Conservation (phyloP, 1,139 yeast species). For the Hemisphaericaspora xylanilytica region DNA sequence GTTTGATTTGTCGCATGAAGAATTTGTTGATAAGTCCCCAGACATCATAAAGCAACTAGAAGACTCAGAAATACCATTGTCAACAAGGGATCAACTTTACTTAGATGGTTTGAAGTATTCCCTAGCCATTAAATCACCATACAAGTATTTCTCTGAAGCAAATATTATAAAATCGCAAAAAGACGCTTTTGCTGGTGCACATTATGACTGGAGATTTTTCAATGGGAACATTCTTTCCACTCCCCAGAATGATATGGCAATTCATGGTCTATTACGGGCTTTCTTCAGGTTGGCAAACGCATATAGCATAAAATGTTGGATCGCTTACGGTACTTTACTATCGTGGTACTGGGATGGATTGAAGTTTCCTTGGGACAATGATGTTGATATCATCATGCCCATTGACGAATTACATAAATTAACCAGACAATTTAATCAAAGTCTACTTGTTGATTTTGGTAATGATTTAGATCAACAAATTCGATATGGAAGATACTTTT, state of each 20-base stretch:
- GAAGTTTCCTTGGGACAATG: constrained; percentile 55
- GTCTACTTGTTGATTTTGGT: constrained; percentile 38
- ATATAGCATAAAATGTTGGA: constrained; percentile 34
- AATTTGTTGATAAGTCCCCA: constrained; percentile 22
- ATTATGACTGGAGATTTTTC: constrained; percentile 49
- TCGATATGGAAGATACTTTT: constrained; percentile 36
- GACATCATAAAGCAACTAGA: constrained; percentile 14
- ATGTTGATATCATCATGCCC: constrained; percentile 57
- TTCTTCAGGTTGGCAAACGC: constrained; percentile 32
- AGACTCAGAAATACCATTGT: constrained; percentile 5
- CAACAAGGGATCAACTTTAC: constrained; percentile 17
- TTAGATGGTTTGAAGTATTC: constrained; percentile 14
- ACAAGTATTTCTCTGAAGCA: constrained; percentile 56
- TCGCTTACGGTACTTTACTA: constrained; percentile 53
- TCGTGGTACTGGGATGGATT: constrained; percentile 58
- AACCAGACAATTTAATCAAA: constrained; percentile 40
- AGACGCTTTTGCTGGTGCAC: constrained; percentile 33
- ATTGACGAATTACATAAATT: constrained; percentile 42
- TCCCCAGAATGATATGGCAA: constrained; percentile 23
- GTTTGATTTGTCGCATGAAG: constrained; percentile 18
- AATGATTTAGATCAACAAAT: constrained; percentile 19
- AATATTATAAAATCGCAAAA: constrained; percentile 27
- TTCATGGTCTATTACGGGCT: constrained; percentile 30
- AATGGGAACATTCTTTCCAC: constrained; percentile 30
- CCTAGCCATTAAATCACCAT: constrained; percentile 17